These are phyloP conservation scores for Paecilomyces dactylethromorphus DNA, from an alignment of 2,329 filamentous ascomycete species.

Conservation along the genomic window DNA sequence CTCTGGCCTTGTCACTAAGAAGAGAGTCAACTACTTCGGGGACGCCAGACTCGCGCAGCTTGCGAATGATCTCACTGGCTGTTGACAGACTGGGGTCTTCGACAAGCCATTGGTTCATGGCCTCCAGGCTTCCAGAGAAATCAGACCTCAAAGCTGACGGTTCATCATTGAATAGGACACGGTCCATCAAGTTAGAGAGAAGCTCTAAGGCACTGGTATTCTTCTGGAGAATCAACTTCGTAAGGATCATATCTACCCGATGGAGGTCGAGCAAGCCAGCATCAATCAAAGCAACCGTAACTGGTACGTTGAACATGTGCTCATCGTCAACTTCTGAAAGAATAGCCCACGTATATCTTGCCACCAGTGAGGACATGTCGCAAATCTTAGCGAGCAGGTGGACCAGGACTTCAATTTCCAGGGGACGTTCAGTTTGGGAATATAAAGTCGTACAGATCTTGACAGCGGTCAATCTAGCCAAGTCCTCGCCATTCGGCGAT, in stretches of 20 bases:
- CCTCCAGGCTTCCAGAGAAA: conserved; percentile 75
- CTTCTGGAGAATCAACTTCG: conserved; percentile 64
- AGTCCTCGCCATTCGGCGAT: conserved; percentile 50
- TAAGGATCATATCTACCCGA: conserved; percentile 63
- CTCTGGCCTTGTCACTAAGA: conserved; percentile 50
- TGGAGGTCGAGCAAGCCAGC: conserved; percentile 56
- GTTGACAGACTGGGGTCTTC: conserved; percentile 62
- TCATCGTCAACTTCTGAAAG: conserved; percentile 50
- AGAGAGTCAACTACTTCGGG: conserved; percentile 50
- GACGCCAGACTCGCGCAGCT: conserved; percentile 50
- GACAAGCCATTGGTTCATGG: conserved; percentile 71
- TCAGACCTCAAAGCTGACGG: conserved; percentile 76
- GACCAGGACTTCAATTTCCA: conserved; percentile 59
- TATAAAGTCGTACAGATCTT: conserved; percentile 53
- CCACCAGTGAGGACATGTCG: conserved; percentile 52
- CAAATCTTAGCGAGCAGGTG: conserved; percentile 57
- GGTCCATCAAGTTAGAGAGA: conserved; percentile 71
- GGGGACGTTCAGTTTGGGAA: conserved; percentile 45
- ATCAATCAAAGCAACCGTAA: conserved; percentile 55
- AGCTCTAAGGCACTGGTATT: conserved; percentile 70
- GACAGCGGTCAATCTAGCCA: conserved; percentile 50
- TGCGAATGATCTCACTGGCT: conserved; percentile 65
- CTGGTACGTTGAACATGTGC: conserved; percentile 56
- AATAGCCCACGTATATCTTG: conserved; percentile 45
- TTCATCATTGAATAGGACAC: conserved; percentile 69